Base-by-base conservation (phyloP, 768 basidiomycete species). In the Leccinum imitatum region DNA sequence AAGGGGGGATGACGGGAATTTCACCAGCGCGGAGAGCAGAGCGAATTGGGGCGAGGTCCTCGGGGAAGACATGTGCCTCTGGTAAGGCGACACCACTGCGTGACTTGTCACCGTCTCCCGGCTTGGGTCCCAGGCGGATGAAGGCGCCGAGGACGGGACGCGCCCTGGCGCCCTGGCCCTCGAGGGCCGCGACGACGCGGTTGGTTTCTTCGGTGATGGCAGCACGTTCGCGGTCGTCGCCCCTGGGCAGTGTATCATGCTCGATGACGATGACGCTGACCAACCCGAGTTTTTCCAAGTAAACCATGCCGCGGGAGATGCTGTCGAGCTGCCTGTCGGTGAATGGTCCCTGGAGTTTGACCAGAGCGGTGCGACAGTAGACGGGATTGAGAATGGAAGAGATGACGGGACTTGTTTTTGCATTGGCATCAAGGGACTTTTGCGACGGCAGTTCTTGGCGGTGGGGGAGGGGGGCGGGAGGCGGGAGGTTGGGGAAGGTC, bases 331-430 rank as follows among this genome's bases (percentile, higher is more conserved):
- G 97, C 8, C 87, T 82, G 74, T 96, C 90, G 10, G 86, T 90
- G 71, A 98, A 98, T 3, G 97, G 97, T 10, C 95, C 94, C 73
- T 98, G 97, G 3, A 98, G 78, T 76, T 98, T 98, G 66, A 99
- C 95, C 15, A 99, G 85, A 5, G 95, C 94, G 1, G 97, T 96
- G 55, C 93, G 89, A 48, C 87, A 83, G 59, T 86, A 78, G 56
- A 91, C 84, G 6, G 95, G 95, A 68, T 95, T 80, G n/a, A 95
- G 79, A 65, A 91, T 87, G n/a, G 87, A 87, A 6, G 84, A 81
- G 61, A 90, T 76, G 65, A 89, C 78, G 8, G 81, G 83, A 60
- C 77, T 86, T 2, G 74, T 52, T 63, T 79, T 78, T 9, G 76
- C 68, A 37, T 74, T 71, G 30, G 59, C 41, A 51, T 74, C 76